Percentiles rank a stretch among this genome's conserved stretches.
These are phyloP conservation scores for Daedaleopsis sinensis DNA, from an alignment of 768 basidiomycete species.

Conservation along the genomic window DNA sequence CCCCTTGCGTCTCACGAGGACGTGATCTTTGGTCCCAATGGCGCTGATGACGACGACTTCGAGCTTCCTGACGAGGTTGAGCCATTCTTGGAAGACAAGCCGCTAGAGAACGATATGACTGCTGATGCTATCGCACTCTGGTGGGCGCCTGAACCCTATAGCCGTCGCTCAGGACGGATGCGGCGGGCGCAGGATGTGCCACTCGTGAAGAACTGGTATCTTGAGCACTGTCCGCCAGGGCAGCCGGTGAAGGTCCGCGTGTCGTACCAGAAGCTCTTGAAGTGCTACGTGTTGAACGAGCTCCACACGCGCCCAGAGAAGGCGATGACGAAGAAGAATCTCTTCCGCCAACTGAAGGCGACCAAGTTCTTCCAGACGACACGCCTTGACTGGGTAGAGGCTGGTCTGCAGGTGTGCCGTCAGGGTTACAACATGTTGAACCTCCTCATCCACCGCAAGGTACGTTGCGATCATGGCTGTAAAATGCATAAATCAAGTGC, in stretches of 20 bases:
- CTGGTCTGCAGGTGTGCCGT: constrained; percentile 95
- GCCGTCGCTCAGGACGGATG: constrained; percentile 88
- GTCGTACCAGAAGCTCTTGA: constrained; percentile 97
- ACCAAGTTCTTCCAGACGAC: constrained; percentile 99
- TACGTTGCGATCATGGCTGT: constrained; percentile 27
- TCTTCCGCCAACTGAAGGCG: constrained; percentile 95
- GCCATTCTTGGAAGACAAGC: constrained; percentile 81
- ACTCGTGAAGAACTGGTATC: constrained; percentile 97
- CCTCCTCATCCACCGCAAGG: constrained; percentile 97
- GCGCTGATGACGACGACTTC: constrained; percentile 84
- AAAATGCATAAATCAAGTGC: background rate
- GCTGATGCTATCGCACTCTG: constrained; percentile 97
- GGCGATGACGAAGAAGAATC: constrained; percentile 96
- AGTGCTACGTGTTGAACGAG: constrained; percentile 95
- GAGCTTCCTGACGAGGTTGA: constrained; percentile 75
- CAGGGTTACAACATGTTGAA: constrained; percentile 99
- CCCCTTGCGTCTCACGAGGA: constrained; percentile 90
- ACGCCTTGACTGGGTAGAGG: constrained; percentile 98
- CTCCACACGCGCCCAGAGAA: constrained; percentile 88
- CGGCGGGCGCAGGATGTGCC: constrained; percentile 95
- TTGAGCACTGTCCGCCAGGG: constrained; percentile 96
- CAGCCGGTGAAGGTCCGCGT: constrained; percentile 98
- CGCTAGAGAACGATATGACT: constrained; percentile 86
- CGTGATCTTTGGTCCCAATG: constrained; percentile 87
- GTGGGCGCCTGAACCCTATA: constrained; percentile 99